Conservation (phyloP, 108 stramenopile species). For the Cyclotella distinguenda region DNA sequence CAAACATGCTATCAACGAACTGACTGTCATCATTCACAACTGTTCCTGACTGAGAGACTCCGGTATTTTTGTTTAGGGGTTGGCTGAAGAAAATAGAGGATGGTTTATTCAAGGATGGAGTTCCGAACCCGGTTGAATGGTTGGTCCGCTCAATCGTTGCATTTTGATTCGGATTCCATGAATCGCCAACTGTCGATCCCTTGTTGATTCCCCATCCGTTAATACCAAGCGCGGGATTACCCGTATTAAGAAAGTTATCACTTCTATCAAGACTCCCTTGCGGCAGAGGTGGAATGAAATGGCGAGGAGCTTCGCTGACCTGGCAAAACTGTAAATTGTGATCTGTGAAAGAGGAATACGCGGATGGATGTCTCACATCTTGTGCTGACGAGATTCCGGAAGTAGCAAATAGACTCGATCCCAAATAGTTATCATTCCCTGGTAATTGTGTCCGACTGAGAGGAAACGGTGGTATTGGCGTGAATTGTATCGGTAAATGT, state of each 20-base stretch:
- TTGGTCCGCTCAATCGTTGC: constrained; percentile 1
- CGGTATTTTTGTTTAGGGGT: background rate
- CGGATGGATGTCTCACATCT: background rate
- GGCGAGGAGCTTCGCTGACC: constrained; percentile 20
- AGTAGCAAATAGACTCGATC: constrained; percentile 15
- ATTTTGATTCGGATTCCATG: constrained; percentile 28
- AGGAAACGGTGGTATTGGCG: constrained; percentile 27
- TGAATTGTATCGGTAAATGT: constrained; percentile 27
- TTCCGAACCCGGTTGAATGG: constrained; percentile 21
- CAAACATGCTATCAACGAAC: constrained; percentile 50
- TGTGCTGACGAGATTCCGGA: constrained; percentile 10
- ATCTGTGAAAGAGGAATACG: constrained; percentile 14
- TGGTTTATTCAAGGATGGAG: constrained; percentile 4
- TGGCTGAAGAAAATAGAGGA: constrained; percentile 10
- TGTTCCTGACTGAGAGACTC: constrained; percentile 5
- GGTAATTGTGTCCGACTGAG: constrained; percentile 4
- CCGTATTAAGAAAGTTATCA: constrained; percentile 14
- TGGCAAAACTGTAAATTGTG: constrained; percentile 19
- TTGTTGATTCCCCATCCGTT: constrained; percentile 33
- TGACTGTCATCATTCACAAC: constrained; percentile 38
- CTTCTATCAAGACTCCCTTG: constrained; percentile 11
- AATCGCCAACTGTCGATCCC: constrained; percentile 11
- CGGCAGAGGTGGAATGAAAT: background rate
- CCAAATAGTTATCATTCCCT: constrained; percentile 15
- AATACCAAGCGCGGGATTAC: constrained; percentile 5